phyloP scores from a whole-genome alignment of 2,329 filamentous ascomycete genomes.

The Emergomyces pasteurianus region DNA sequence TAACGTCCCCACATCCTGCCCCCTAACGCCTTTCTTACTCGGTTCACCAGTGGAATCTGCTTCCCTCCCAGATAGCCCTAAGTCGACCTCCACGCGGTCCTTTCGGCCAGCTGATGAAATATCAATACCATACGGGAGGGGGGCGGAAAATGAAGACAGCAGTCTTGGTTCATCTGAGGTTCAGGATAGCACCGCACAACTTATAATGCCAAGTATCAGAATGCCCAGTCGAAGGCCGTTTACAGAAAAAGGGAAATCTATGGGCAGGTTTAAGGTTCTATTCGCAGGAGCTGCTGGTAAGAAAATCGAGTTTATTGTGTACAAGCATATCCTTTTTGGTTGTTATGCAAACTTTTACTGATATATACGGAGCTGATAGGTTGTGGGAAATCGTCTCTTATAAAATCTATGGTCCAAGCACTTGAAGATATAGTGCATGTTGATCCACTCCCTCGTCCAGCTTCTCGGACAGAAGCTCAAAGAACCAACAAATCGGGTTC shows the following conservation, averaged over 20 bases:
- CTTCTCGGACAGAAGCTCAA: constrained; percentile 5
- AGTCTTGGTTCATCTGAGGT: constrained; percentile 17
- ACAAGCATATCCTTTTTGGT: no score
- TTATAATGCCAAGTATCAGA: constrained; percentile 95
- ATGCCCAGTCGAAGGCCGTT: constrained; percentile 86
- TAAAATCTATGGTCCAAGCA: constrained; percentile 73
- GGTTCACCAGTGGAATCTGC: constrained; percentile 37
- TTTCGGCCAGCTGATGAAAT: constrained; percentile 48
- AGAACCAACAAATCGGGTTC: constrained; percentile 10
- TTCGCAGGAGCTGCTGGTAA: constrained; percentile 67
- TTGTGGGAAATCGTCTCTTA: constrained; percentile 77
- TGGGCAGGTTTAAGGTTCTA: constrained; percentile 82
- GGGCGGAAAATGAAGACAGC: constrained; percentile 44
- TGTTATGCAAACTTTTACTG: neutral
- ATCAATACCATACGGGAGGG: constrained; percentile 41
- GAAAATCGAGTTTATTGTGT: constrained; percentile 8
- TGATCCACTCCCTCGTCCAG: constrained; percentile 43
- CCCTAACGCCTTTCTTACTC: constrained; percentile 36
- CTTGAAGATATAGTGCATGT: constrained; percentile 92
- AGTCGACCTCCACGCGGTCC: constrained; percentile 47
- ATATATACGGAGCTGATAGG: constrained; percentile 36
- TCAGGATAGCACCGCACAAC: constrained; percentile 45
- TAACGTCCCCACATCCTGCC: constrained; percentile 24
- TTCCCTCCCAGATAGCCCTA: constrained; percentile 46
- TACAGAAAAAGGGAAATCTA: constrained; percentile 68